Evolutionary conservation across 2,329 filamentous ascomycete genomes (phyloP).

Genomic region (Venturiaceae sp.): DNA sequence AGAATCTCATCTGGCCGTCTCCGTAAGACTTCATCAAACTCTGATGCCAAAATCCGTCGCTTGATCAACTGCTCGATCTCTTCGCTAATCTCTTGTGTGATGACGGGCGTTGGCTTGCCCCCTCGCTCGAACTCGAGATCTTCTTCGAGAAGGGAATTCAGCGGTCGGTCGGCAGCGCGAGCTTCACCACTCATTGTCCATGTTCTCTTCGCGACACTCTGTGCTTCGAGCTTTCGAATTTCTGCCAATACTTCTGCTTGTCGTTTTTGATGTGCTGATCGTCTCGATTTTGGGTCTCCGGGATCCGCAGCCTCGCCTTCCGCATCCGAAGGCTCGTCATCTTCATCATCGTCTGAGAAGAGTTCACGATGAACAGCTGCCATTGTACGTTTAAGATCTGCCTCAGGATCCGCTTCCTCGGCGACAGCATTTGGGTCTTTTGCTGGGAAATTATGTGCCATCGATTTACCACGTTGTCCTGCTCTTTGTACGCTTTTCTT

Average conservation of each 20-base stretch:
- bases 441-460: conserved; percentile 31
- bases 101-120: conserved; percentile 89
- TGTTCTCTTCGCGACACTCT: conserved; percentile 78
- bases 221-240: conserved; percentile 83
- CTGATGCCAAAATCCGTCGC: conserved; percentile 74
- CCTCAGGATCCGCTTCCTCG: conserved; percentile 36
- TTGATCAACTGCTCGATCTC: conserved; percentile 92
- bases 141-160: conserved; percentile 89
- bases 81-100: conserved; percentile 84
- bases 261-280: conserved; percentile 76
- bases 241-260: conserved; percentile 81
- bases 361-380: conserved; percentile 79
- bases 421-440: conserved; percentile 26
- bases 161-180: conserved; percentile 65
- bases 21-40: conserved; percentile 86
- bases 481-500: conserved; percentile 56
- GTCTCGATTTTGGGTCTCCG: conserved; percentile 60
- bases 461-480: conserved; percentile 39
- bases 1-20: conserved; percentile 67
- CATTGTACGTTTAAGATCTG: conserved; percentile 75
- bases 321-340: conserved; percentile 44
- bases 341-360: conserved; percentile 66
- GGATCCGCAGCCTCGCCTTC: conserved; percentile 55
- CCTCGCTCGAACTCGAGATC: conserved; percentile 93
- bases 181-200: conserved; percentile 91